These are phyloP conservation scores for Trametes sanguinea DNA, from an alignment of 768 basidiomycete species.

Conservation along the genomic window DNA sequence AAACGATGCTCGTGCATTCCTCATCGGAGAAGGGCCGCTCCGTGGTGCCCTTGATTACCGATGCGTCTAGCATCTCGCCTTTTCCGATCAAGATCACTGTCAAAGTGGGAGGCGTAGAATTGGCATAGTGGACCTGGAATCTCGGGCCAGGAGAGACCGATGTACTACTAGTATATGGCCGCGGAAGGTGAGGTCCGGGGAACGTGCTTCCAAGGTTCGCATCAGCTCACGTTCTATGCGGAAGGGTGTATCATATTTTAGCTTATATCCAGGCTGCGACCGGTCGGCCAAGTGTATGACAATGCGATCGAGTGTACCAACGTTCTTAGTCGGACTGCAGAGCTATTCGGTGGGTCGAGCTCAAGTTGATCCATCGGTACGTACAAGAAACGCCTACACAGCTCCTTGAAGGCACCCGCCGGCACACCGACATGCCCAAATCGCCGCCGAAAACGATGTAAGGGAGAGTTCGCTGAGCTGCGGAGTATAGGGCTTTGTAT, in stretches of 20 bases:
- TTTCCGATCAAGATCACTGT: constrained; percentile 76
- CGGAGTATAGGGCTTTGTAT: neutral
- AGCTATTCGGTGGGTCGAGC: too few relatives aligned
- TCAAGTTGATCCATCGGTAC: neutral
- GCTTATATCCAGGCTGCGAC: neutral
- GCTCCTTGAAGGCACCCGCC: neutral
- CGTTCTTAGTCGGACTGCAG: neutral
- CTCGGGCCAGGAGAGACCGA: neutral
- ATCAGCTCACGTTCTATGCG: neutral
- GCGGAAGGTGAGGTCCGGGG: constrained; percentile 14
- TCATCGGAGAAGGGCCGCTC: constrained; percentile 76
- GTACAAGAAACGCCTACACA: neutral
- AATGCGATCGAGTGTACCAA: too few relatives aligned
- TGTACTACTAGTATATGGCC: neutral
- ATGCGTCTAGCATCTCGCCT: constrained; percentile 68
- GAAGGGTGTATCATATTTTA: neutral
- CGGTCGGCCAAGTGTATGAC: neutral
- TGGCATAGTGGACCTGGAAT: constrained; percentile 36
- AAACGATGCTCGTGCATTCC: constrained; percentile 74
- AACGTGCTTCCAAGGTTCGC: constrained; percentile 11
- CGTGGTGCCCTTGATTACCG: constrained; percentile 79
- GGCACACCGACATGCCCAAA: neutral
- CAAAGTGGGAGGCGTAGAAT: constrained; percentile 65
- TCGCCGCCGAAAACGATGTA: neutral
- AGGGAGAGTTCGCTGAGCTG: neutral